A percentile compares a stretch with the other conserved stretches of the same genome.
Conservation (phyloP, 1,284 basidiomycete species). For the Rhodofomes roseus region DNA sequence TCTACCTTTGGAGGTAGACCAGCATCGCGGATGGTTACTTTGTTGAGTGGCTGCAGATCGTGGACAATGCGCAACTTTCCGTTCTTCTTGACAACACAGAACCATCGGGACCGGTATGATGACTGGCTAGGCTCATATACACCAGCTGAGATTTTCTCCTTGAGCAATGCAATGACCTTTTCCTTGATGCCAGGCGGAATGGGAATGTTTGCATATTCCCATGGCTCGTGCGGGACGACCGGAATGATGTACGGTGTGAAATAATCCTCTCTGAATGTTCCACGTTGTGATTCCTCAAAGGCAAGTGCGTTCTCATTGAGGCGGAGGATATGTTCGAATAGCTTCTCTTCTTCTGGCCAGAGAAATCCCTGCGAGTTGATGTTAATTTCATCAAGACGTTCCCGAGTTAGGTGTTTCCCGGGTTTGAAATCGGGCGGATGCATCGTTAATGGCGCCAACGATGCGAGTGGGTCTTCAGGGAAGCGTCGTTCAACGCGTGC, state of each 20-base stretch:
- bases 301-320: conserved; percentile 26
- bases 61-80: conserved; percentile 25
- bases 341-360: conserved; percentile 27
- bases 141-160: conserved; percentile 16
- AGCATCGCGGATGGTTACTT: background rate
- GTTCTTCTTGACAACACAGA: conserved; percentile 35
- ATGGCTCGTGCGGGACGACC: conserved; percentile 31
- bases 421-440: conserved; percentile 18
- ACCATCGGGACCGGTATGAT: conserved; percentile 35
- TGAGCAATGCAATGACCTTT: conserved; percentile 30
- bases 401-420: conserved; percentile 11
- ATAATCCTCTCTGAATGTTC: conserved; percentile 31
- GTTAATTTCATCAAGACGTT: conserved; percentile 15
- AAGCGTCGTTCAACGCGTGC: conserved; percentile 11
- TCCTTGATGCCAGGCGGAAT: conserved; percentile 34
- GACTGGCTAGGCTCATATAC: conserved; percentile 17
- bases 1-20: background rate
- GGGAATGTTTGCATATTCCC: conserved; percentile 33
- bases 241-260: conserved; percentile 34
- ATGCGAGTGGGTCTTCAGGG: conserved; percentile 16
- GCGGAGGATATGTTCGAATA: conserved; percentile 27
- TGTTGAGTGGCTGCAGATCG: conserved; percentile 27
- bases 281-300: conserved; percentile 31
- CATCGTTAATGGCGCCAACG: conserved; percentile 7
- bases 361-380: conserved; percentile 26